phyloP scores from a whole-genome alignment of 2,329 filamentous ascomycete genomes.

The Pestalotiopsis sp. region DNA sequence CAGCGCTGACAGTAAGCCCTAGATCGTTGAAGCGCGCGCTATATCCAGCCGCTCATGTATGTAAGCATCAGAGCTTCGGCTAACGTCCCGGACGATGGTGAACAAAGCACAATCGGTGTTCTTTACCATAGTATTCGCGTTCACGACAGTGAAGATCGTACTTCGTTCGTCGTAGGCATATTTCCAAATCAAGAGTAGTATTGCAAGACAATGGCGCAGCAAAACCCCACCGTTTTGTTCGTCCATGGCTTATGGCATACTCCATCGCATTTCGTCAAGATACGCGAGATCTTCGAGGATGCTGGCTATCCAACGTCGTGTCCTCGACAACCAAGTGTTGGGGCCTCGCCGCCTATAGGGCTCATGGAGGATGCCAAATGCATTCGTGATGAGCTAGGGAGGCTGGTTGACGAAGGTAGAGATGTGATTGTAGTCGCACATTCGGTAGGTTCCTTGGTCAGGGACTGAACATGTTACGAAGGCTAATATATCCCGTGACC shows the following conservation, averaged over 20 bases:
- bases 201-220: background rate
- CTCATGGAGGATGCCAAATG: background rate
- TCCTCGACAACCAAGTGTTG: background rate
- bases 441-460: background rate
- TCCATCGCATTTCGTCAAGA: background rate
- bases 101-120: background rate
- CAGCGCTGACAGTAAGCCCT: background rate
- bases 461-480: background rate
- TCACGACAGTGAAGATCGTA: background rate
- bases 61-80: background rate
- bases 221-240: constrained; percentile 2
- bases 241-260: constrained; percentile 1
- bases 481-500: background rate
- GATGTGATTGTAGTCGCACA: background rate
- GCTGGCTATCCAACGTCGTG: background rate
- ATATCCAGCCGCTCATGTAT: background rate
- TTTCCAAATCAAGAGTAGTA: background rate
- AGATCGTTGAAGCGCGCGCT: background rate
- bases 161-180: too few species aligned
- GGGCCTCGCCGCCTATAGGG: background rate
- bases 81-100: background rate
- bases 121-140: background rate
- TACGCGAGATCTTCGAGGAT: background rate
- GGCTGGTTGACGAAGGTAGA: background rate
- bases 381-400: background rate